Evolutionary conservation across 257 asterid species (phyloP), one percentile per base, ranked within the genome.

Genomic region (Solanum neorickii): DNA sequence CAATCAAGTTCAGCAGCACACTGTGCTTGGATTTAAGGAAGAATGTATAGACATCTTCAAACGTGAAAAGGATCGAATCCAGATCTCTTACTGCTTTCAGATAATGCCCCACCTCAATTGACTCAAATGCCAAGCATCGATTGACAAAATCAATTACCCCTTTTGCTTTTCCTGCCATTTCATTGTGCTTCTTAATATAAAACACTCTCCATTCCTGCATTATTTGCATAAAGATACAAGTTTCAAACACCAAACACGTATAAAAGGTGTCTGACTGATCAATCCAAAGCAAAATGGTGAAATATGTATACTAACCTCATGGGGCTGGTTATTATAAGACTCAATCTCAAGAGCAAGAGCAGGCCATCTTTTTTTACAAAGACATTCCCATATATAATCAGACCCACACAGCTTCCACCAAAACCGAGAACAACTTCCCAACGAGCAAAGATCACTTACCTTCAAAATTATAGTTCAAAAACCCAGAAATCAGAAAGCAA

Each of bases 371-470:
- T 91, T 91, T 84, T 86, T 92, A 90, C 88, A 96, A 42, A 96
- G 93, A 89, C 88, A 86, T 86, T 91, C 90, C 99, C 99, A 96
- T 90, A 96, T 88, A 88, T 84, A 88, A 92, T 96, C 96, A 89
- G 98, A 94, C 46, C 92, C 94, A 87, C 99, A 95, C 52, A 96
- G 83, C 72, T 92, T 95, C 88, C 94, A 87, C 99, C 98, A 96
- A 78, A 93, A 95, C 92, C 94, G 93, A 21, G 98, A 96, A 87
- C 98, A 96, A 83, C 99, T 91, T 35, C 99, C 98, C 90, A 96
- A 88, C 2, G 98, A 93, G 88, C 98, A 96, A 52, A 96, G 91
- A 89, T 95, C 99, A 82, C 87, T 52, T n/a, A 90, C 98, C 98
- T 96, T 47, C 20, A 66, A 29, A 65, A 70, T 42, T 46, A 42